These are phyloP conservation scores for Heterobasidion annosum DNA, from an alignment of 1,284 basidiomycete species.

Conservation along the genomic window DNA sequence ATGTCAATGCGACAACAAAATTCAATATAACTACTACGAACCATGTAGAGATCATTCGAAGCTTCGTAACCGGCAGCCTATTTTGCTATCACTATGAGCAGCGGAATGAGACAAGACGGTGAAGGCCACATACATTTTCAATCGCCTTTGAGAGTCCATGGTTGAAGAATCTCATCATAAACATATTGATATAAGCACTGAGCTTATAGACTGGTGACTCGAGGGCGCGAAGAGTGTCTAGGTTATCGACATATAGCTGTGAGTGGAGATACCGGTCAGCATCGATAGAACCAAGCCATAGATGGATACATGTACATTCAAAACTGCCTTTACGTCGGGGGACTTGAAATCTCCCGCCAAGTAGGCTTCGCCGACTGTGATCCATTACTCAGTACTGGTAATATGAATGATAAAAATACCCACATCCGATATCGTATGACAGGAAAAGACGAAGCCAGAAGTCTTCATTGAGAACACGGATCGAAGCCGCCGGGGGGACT, in stretches of 20 bases:
- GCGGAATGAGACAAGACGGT: conserved; percentile 48
- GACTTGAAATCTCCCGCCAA: conserved; percentile 78
- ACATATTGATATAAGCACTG: conserved; percentile 45
- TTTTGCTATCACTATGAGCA: conserved; percentile 67
- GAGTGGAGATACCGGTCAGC: conserved; percentile 18
- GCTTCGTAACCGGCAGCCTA: conserved; percentile 88
- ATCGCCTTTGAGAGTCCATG: conserved; percentile 62
- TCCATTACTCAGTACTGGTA: no score
- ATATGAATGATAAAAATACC: conserved; percentile 19
- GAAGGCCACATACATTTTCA: no score
- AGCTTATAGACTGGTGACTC: conserved; percentile 59
- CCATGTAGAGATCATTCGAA: conserved; percentile 74
- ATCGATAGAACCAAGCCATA: no score
- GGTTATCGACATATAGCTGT: conserved; percentile 7
- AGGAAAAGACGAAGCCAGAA: conserved; percentile 76
- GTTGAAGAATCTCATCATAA: conserved; percentile 56
- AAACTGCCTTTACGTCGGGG: conserved; percentile 61
- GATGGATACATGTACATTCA: conserved; percentile 50
- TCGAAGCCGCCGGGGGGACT: no score
- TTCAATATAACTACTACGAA: conserved; percentile 21
- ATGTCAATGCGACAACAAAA: not conserved
- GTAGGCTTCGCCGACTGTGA: conserved; percentile 78
- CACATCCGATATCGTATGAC: conserved; percentile 69
- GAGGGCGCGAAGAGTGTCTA: conserved; percentile 79
- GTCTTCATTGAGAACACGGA: conserved; percentile 47